These are phyloP conservation scores for Rhipidocladum racemiflorum DNA, from an alignment of 176 grass and related monocot genomes.

Conservation along the genomic window DNA sequence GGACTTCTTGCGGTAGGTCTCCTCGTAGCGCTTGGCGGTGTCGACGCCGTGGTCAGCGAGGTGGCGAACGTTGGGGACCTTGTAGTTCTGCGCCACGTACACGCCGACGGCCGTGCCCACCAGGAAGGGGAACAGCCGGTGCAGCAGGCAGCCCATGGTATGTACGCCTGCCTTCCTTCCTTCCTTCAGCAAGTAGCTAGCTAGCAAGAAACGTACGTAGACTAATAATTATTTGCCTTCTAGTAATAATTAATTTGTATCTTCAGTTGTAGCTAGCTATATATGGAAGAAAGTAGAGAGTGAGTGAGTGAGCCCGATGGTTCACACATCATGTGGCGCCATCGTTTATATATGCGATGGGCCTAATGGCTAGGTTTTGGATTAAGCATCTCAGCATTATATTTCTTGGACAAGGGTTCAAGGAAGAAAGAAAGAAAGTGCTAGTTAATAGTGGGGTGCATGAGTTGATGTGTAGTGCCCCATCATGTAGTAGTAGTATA, in stretches of 20 bases:
- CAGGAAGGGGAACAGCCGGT: slow-evolving; percentile 54
- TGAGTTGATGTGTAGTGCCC: no score
- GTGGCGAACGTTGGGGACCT: slow-evolving; percentile 46
- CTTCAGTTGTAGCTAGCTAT: no score
- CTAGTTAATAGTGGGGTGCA: no score
- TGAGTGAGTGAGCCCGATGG: neutral
- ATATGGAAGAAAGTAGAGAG: no score
- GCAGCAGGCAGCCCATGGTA: slow-evolving; percentile 35
- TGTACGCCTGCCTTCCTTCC: no score
- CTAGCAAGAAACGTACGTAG: no score
- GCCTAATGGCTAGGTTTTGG: neutral
- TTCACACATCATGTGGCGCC: neutral
- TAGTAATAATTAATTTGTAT: no score
- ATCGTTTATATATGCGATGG: neutral
- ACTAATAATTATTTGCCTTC: no score
- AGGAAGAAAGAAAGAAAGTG: slow-evolving; percentile 31
- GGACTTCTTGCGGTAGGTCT: slow-evolving; percentile 60
- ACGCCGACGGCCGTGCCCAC: slow-evolving; percentile 46
- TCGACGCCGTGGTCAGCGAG: slow-evolving; percentile 34
- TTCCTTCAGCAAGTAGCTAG: no score
- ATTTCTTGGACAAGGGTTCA: slow-evolving; percentile 45
- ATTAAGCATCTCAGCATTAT: no score
- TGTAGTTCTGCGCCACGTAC: slow-evolving; percentile 68
- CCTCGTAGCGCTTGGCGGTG: slow-evolving; percentile 53
- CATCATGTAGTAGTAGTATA: no score